Base-by-base conservation (phyloP, 1,284 basidiomycete genomes). In the Rhodotorula sp. region DNA sequence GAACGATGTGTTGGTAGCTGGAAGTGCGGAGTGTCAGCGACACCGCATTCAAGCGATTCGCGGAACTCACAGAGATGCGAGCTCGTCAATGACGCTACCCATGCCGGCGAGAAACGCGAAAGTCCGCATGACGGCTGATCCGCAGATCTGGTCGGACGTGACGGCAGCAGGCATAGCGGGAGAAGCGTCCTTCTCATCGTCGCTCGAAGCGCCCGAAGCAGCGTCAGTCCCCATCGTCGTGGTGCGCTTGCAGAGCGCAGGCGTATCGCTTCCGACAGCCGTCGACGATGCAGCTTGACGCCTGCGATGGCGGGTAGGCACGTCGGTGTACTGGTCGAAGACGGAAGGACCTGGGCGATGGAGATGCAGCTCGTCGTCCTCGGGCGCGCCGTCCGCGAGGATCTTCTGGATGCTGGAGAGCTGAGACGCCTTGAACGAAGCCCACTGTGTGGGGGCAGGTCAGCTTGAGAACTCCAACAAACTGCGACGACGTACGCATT, bases 71-170 rank as follows among this genome's bases (percentile, higher is more conserved):
- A 79, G 72, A 4, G 56, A 44, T 24, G 74, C 65, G 11, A 80
- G 72, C 48, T 78, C 75, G n/a, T 70, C 59, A 20, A 75, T 69
- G 54, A 79, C 76, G 34, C 73, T 73, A n/a, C 68, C 69, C 60
- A 69, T 59, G 1, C 65, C 69, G 60, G 78, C 80, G 34, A 80
- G 59, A 61, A 79, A 74, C 18, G 78, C 78, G 68, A 78, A 80
- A 4, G 79, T 75, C 10, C 78, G 66, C 62, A 80, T 72, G 47
- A 80, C 69, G 24, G 71, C 69, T 9, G 67, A 44, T 3, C 34
- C 63, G 30, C 57, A 58, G 11, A 31, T 47, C 40, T 51, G 44
- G 10, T 64, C 51, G 51, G 51, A 28, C 1, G n/a, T 26, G 37
- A 9, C 28, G n/a, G 24, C 26, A 20, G 57, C 62, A 18, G 55